phyloP scores from a whole-genome alignment of 1,284 basidiomycete species.

The Ceratobasidium theobromae region DNA sequence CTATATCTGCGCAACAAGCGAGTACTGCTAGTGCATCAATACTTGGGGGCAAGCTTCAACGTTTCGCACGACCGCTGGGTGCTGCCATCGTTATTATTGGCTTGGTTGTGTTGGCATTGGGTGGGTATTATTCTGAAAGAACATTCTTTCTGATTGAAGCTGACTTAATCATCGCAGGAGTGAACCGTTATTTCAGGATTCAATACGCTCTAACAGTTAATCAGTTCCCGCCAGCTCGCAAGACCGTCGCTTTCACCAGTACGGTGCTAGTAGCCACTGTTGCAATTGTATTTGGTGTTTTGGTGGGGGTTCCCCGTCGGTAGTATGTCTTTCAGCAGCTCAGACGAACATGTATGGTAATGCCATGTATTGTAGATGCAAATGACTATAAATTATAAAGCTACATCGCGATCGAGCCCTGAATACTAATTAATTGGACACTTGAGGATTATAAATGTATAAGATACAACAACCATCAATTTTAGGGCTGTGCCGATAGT shows the following conservation, averaged over 20 bases:
- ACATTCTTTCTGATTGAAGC: not conserved
- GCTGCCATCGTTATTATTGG: conserved; percentile 55
- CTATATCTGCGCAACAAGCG: conserved; percentile 43
- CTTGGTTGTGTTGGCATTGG: conserved; percentile 53
- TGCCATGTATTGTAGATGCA: conserved; percentile 9
- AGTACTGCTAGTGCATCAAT: conserved; percentile 37
- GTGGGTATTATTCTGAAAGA: conserved; percentile 43
- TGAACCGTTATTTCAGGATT: conserved; percentile 56
- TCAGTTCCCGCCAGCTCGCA: conserved; percentile 57
- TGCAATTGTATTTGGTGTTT: conserved; percentile 53
- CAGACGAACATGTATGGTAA: not conserved
- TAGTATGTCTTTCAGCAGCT: not conserved
- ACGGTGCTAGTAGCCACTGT: conserved; percentile 50
- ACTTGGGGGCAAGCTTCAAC: conserved; percentile 42
- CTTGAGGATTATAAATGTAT: too few species aligned
- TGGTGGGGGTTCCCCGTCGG: conserved; percentile 39
- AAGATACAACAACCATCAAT: too few species aligned
- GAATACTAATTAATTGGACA: not conserved
- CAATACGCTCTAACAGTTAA: conserved; percentile 57
- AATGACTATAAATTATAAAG: conserved; percentile 17
- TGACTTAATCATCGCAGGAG: conserved; percentile 44
- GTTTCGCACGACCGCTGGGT: conserved; percentile 57
- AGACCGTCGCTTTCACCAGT: conserved; percentile 50
- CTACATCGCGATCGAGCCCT: conserved; percentile 3
- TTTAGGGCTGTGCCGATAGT: too few species aligned